Evolutionary conservation across 2,329 filamentous ascomycete species (phyloP).

Genomic region (Stenocarpella maydis): DNA sequence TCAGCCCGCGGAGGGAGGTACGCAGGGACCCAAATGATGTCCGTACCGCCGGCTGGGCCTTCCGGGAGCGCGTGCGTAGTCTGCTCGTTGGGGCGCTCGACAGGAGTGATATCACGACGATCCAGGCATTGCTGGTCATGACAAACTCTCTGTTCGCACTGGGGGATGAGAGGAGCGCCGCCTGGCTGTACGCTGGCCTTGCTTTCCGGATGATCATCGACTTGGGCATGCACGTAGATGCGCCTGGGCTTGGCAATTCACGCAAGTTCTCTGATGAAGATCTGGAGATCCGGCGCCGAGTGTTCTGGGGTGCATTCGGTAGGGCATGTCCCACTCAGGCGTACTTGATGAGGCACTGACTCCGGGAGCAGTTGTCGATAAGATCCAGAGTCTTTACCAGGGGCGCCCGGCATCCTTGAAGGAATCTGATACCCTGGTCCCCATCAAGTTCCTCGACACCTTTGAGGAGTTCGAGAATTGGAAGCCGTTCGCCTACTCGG

Average conservation of each 20-base stretch:
- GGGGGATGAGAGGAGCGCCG: slow-evolving; percentile 4
- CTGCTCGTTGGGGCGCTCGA: neutral
- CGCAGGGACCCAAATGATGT: slow-evolving; percentile 2
- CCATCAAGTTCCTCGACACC: neutral
- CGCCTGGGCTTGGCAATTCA: slow-evolving; percentile 30
- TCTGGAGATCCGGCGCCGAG: slow-evolving; percentile 37
- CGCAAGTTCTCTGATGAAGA: slow-evolving; percentile 30
- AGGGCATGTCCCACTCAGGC: neutral
- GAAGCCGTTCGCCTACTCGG: neutral
- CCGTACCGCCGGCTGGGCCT: slow-evolving; percentile 2
- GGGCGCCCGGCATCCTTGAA: neutral
- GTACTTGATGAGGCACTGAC: neutral
- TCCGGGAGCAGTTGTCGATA: neutral
- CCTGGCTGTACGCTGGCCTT: slow-evolving; percentile 7
- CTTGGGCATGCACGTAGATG: slow-evolving; percentile 39
- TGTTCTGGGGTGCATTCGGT: slow-evolving; percentile 38
- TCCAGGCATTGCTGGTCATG: slow-evolving; percentile 2
- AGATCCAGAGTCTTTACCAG: neutral
- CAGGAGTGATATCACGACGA: slow-evolving; percentile 4
- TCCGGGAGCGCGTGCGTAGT: neutral
- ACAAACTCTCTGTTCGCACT: slow-evolving; percentile 4
- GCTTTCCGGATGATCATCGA: slow-evolving; percentile 37
- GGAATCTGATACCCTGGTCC: neutral
- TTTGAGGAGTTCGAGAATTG: slow-evolving; percentile 3
- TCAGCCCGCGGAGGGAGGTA: neutral